Evolutionary conservation across 2,329 filamentous ascomycete genomes (phyloP), one percentile per base, ranked within the genome.

Genomic region (Botryosphaeria dothidea): DNA sequence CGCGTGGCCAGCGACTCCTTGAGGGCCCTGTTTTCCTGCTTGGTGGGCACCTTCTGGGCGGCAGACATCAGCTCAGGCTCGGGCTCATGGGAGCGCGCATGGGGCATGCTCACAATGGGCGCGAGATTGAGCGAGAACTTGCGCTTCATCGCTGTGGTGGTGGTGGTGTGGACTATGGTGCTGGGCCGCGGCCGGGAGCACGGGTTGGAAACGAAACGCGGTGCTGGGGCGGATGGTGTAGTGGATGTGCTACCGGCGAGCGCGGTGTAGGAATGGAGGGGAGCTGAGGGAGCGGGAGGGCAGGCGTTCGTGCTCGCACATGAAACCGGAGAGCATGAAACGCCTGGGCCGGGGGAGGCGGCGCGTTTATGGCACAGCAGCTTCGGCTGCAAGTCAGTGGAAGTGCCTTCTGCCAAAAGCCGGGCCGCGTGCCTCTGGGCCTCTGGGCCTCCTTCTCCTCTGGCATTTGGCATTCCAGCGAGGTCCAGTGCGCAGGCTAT

Each of bases 91-190:
- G 23, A 21, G 29, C 27, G 34, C 43, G 41, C 43, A 21, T 34
- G 25, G 48, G 19, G 58, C 21, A 13, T 23, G 31, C 61, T 63
- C 25, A 81, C 78, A 56, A 80, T 73, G 57, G 78, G 78, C 65
- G 77, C 75, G 64, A 80, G 69, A 65, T 77, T 77, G 71, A 81
- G 78, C 62, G 78, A 77, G 67, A 82, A 81, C 69, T 81, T 81
- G 57, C 77, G 75, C 71, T 77, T 77, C 77, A 79, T 80, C 23
- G 60, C n/a, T 31, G 19, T 17, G 60, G 60, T 23, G 60, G 48
- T 23, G 61, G 48, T 29, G 52, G 38, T 21, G 25, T n/a, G n/a
- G n/a, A n/a, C 54, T 23, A 23, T 15, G n/a, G 38, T 45, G 38
- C 54, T 29, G 36, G 36, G 38, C 54, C 36, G 54, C 36, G 54